A percentile compares a stretch with the other conserved stretches of the same genome.
Conservation (phyloP, 1,139 yeast species). For the Taiozyma sp. region DNA sequence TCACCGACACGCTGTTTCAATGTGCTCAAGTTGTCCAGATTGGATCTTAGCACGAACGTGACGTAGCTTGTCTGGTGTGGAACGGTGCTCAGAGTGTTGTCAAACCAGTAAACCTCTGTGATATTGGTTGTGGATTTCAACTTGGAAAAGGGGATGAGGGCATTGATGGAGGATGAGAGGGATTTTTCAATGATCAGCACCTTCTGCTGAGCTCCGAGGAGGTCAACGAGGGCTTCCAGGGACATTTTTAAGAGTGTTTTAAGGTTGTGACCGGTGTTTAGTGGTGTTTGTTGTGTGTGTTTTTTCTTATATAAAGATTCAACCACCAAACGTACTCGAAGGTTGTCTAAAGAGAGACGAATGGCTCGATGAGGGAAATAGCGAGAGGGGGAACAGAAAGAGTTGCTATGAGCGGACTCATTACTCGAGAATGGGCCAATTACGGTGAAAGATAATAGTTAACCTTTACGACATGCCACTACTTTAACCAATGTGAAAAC, state of each 20-base stretch:
- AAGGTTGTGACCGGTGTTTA: neutral
- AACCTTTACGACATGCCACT: neutral
- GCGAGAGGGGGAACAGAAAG: too few relatives aligned
- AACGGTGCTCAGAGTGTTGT: conserved; percentile 20
- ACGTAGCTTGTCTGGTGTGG: conserved; percentile 8
- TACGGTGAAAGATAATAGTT: too few relatives aligned
- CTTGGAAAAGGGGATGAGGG: conserved; percentile 53
- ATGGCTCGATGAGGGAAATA: too few relatives aligned
- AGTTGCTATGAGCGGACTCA: too few relatives aligned
- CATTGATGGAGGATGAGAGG: conserved; percentile 53
- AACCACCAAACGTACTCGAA: too few relatives aligned
- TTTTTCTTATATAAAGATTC: neutral
- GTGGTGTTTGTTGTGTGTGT: neutral
- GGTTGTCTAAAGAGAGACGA: too few relatives aligned
- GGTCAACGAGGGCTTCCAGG: conserved; percentile 7
- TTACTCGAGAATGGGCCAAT: too few relatives aligned
- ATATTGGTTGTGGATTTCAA: conserved; percentile 56
- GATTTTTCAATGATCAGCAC: conserved; percentile 52
- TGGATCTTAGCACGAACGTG: conserved; percentile 18
- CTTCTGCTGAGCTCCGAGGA: conserved; percentile 25
- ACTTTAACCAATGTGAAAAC: neutral
- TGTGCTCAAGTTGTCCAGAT: conserved; percentile 11
- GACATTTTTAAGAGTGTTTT: neutral
- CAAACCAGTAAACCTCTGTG: conserved; percentile 57
- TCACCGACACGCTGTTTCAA: conserved; percentile 16